phyloP scores from a whole-genome alignment of 169 alveolate genomes.

The Cryptosporidium bovis region DNA sequence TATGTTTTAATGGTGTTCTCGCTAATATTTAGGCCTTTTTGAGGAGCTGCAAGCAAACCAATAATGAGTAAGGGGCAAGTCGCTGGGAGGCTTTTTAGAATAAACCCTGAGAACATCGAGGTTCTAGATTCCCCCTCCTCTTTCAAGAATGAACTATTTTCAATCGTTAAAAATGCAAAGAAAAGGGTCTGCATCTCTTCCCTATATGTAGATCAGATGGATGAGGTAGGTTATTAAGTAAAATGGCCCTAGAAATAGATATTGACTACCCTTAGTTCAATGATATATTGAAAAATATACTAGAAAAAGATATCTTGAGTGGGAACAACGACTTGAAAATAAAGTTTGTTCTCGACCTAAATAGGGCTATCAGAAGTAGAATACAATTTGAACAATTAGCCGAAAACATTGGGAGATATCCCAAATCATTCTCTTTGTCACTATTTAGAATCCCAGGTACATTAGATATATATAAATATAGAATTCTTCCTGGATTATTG shows the following conservation, averaged over 20 bases:
- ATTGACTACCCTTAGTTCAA: neutral
- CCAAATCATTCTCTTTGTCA: neutral
- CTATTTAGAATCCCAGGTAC: slow-evolving; percentile 37
- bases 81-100: slow-evolving; percentile 21
- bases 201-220: slow-evolving; percentile 13
- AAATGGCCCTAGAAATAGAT: neutral
- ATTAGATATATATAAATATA: neutral
- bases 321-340: slow-evolving; percentile 5
- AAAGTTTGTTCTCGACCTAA: slow-evolving; percentile 34
- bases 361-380: slow-evolving; percentile 17
- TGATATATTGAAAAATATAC: neutral
- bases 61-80: neutral
- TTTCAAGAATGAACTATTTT: slow-evolving; percentile 18
- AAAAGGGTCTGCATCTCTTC: slow-evolving; percentile 42
- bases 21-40: too few relatives aligned
- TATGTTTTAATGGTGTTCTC: too few relatives aligned
- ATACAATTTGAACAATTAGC: neutral
- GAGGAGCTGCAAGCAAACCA: neutral
- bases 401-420: slow-evolving; percentile 4
- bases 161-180: slow-evolving; percentile 39
- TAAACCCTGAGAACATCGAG: slow-evolving; percentile 21
- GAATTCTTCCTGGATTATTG: neutral
- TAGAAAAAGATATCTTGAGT: neutral
- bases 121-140: slow-evolving; percentile 56
- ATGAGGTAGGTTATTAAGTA: slow-evolving; percentile 46